Conservation (phyloP, 1,139 yeast genomes). For the Yamadazyma kanchanaburiensis region DNA sequence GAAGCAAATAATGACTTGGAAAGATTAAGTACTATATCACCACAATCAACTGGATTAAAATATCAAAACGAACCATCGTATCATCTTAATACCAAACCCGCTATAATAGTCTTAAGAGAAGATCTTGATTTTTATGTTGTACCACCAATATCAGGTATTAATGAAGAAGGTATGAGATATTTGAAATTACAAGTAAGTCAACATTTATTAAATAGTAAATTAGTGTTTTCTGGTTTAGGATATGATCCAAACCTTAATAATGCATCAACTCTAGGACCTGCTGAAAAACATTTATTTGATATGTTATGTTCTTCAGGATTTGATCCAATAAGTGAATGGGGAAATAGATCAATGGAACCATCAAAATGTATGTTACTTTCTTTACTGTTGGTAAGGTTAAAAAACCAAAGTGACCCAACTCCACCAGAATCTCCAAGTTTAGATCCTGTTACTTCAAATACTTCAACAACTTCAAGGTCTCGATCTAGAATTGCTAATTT, state of each 20-base stretch:
- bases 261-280: constrained; percentile 58
- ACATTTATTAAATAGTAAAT: constrained; percentile 48
- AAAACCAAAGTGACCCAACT: constrained; percentile 25
- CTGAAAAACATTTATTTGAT: constrained; percentile 91
- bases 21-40: constrained; percentile 24
- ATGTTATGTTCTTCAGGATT: constrained; percentile 95
- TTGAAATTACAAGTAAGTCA: constrained; percentile 66
- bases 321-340: constrained; percentile 71
- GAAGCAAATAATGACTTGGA: constrained; percentile 40
- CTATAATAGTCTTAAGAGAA: constrained; percentile 88
- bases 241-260: constrained; percentile 26
- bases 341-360: constrained; percentile 81
- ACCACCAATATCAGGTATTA: constrained; percentile 60
- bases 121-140: constrained; percentile 92
- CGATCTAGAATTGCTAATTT: constrained; percentile 39
- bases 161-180: constrained; percentile 51
- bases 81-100: constrained; percentile 76
- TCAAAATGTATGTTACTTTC: constrained; percentile 83
- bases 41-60: constrained; percentile 16
- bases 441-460: constrained; percentile 44
- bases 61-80: constrained; percentile 30
- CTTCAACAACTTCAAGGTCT: constrained; percentile 40
- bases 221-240: constrained; percentile 74
- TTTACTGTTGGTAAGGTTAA: constrained; percentile 71
- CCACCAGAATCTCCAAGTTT: constrained; percentile 50